Evolutionary conservation across 208 protist genomes (phyloP), one percentile per base, ranked within the genome.

Genomic region (Borovskyia barvae): DNA sequence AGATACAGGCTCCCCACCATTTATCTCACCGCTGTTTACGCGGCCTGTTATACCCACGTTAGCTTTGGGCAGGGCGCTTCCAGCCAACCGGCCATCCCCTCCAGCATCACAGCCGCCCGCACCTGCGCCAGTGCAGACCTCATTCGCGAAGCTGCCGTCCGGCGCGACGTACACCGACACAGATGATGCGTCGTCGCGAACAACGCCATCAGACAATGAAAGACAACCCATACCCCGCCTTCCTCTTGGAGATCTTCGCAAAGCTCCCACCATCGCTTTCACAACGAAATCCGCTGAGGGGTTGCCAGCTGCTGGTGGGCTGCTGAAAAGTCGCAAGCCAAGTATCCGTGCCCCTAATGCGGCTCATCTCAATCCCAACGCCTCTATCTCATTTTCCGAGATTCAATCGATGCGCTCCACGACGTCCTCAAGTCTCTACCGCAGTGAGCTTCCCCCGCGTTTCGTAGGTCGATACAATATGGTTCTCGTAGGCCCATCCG

Each of bases 391-490:
- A 2, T 11, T 8, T 3, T 56, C 48, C 4, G 45, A 70, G 40
- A 9, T 70, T 35, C 54, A 70, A 25, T 54, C 39, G 8, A 63
- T 63, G 47, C 47, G 53, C 1, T 9, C 24, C 22, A 52, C 5
- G 30, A 25, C 29, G 0, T 15, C 28, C 30, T 33, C 43, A 1
- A 50, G 32, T 37, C 42, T 39, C 1, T 55, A 66, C 39, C 57
- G 52, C 51, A 74, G 56, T 22, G 60, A 74, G 15, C 43, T 54
- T 0, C 56, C 54, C 0, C 58, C 56, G 3, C 48, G 36, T 3
- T 76, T 85, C 36, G 53, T 82, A 0, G 77, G 77, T 17, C 81
- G 73, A 15, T 83, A 95, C 73, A 91, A 80, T n/a, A 65, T 93
- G 33, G 64, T 90, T 25, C 77, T 92, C 40, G 19, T 94, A 0